These are phyloP conservation scores for Termitomyces sp. DNA, from an alignment of 768 basidiomycete species.

Conservation along the genomic window DNA sequence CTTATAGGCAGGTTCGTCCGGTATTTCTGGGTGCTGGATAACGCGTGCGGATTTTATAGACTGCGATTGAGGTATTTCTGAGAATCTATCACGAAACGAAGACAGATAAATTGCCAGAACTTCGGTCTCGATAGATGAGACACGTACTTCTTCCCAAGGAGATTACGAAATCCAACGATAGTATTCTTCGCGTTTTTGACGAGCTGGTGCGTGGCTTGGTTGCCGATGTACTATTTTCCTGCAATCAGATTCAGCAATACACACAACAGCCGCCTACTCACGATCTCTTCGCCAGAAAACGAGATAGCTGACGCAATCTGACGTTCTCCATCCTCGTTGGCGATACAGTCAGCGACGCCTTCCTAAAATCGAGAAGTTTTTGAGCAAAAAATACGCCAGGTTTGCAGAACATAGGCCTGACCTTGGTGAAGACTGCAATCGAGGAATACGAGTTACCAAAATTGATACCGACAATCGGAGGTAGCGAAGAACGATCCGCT, in stretches of 20 bases:
- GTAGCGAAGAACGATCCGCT: slow-evolving; percentile 32
- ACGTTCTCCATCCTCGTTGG: slow-evolving; percentile 97
- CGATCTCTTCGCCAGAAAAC: slow-evolving; percentile 89
- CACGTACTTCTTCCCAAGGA: slow-evolving; percentile 85
- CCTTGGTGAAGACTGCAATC: slow-evolving; percentile 93
- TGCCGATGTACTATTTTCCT: slow-evolving; percentile 80
- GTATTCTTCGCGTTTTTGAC: slow-evolving; percentile 95
- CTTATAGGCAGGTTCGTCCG: slow-evolving; percentile 79
- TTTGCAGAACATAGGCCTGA: slow-evolving; percentile 23
- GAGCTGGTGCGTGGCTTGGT: slow-evolving; percentile 89
- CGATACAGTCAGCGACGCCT: slow-evolving; percentile 90
- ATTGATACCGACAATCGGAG: slow-evolving; percentile 88
- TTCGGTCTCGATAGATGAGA: neutral
- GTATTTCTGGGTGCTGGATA: slow-evolving; percentile 68
- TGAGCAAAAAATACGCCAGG: neutral
- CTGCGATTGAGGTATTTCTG: slow-evolving; percentile 60
- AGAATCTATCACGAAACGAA: slow-evolving; percentile 48
- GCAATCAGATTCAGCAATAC: neutral
- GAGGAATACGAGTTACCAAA: slow-evolving; percentile 95
- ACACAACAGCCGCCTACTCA: slow-evolving; percentile 33
- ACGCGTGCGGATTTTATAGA: slow-evolving; percentile 62
- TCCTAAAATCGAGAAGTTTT: slow-evolving; percentile 48
- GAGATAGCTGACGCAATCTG: slow-evolving; percentile 95
- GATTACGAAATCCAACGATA: slow-evolving; percentile 90
- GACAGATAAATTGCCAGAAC: neutral